These are phyloP conservation scores for Aspergillus latus DNA, from an alignment of 2,329 filamentous ascomycete species.

Conservation along the genomic window DNA sequence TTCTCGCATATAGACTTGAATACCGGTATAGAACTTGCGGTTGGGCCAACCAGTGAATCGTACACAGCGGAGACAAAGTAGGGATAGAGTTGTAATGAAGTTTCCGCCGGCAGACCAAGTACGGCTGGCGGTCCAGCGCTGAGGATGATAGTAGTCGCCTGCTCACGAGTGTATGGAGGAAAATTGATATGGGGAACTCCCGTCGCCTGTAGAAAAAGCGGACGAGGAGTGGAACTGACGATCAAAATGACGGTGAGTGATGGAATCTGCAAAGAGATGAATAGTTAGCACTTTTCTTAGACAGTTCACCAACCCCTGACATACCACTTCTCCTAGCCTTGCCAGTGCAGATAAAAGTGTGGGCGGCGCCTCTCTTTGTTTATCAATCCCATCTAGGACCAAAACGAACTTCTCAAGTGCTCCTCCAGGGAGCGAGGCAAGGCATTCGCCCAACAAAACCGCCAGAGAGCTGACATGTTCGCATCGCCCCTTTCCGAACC, in stretches of 20 bases:
- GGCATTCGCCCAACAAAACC: constrained; percentile 62
- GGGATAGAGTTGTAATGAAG: constrained; percentile 45
- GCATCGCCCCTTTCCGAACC: constrained; percentile 60
- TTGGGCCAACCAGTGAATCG: constrained; percentile 79
- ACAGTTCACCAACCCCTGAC: constrained; percentile 30
- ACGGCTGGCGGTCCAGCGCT: constrained; percentile 47
- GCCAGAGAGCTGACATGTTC: constrained; percentile 77
- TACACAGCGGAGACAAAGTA: constrained; percentile 82
- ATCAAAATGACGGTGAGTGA: constrained; percentile 75
- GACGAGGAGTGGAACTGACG: constrained; percentile 65
- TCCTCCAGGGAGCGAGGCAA: constrained; percentile 29
- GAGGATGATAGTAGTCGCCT: constrained; percentile 76
- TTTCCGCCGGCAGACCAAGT: constrained; percentile 31
- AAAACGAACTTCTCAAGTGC: constrained; percentile 66
- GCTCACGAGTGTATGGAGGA: constrained; percentile 75
- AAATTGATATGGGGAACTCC: constrained; percentile 78
- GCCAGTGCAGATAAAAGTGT: constrained; percentile 80
- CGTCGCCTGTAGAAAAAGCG: constrained; percentile 67
- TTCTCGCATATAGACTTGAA: constrained; percentile 69
- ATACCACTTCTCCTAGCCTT: constrained; percentile 75
- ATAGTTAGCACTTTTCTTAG: not conserved
- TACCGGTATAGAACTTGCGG: constrained; percentile 73
- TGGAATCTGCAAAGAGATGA: constrained; percentile 58
- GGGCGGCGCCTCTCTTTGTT: constrained; percentile 73
- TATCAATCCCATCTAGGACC: constrained; percentile 85